phyloP scores from a whole-genome alignment of 2,329 filamentous ascomycete genomes.

The Chaetoscypha palmicola region DNA sequence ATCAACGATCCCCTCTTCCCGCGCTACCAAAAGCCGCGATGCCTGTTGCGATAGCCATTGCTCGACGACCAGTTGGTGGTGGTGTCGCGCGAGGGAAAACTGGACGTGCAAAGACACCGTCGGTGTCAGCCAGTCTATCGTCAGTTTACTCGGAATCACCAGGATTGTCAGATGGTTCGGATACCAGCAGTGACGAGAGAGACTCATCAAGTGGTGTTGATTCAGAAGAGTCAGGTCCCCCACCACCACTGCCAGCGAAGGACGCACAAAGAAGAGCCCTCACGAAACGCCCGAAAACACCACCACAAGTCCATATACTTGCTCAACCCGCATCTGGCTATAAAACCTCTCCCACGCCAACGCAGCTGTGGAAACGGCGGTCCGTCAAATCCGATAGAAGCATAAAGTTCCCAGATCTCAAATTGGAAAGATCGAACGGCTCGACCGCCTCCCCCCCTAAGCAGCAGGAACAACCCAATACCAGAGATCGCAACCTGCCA shows the following conservation, averaged over 20 bases:
- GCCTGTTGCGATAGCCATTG: slow-evolving; percentile 18
- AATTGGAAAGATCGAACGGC: slow-evolving; percentile 28
- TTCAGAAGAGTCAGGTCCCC: slow-evolving; percentile 17
- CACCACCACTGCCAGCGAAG: slow-evolving; percentile 22
- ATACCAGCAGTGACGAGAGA: slow-evolving; percentile 19
- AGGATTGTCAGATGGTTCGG: slow-evolving; percentile 11
- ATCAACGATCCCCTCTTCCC: slow-evolving; percentile 18
- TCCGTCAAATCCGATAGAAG: slow-evolving; percentile 24
- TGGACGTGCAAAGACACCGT: slow-evolving; percentile 11
- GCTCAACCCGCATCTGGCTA: slow-evolving; percentile 18
- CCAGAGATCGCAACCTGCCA: slow-evolving; percentile 16
- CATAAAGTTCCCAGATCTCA: slow-evolving; percentile 25
- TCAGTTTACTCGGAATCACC: slow-evolving; percentile 25
- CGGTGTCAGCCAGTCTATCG: slow-evolving; percentile 18
- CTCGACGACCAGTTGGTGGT: slow-evolving; percentile 24
- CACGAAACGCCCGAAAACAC: slow-evolving; percentile 8
- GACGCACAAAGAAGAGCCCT: slow-evolving; percentile 12
- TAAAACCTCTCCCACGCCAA: slow-evolving; percentile 17
- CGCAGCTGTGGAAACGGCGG: slow-evolving; percentile 28
- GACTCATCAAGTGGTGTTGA: slow-evolving; percentile 24
- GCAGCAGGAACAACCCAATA: slow-evolving; percentile 15
- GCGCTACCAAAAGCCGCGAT: slow-evolving; percentile 15
- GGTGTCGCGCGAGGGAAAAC: slow-evolving; percentile 6
- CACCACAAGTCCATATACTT: slow-evolving; percentile 8
- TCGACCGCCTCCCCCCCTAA: slow-evolving; percentile 25